Evolutionary conservation across 2,329 filamentous ascomycete genomes (phyloP).

Genomic region (Microsporum audouinii): DNA sequence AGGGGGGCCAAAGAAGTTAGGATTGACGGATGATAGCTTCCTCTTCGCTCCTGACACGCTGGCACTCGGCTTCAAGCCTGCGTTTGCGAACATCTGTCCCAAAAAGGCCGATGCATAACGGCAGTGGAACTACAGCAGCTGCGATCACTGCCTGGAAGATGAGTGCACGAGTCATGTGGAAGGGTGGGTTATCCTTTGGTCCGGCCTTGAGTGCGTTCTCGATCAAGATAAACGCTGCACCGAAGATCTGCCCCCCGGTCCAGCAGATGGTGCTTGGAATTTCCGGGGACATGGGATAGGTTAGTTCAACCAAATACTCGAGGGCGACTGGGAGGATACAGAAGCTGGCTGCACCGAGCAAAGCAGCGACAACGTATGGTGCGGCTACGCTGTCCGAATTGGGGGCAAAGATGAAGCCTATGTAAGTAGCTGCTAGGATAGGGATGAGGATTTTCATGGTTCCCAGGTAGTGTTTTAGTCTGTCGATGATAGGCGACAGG

Average conservation of each 20-base stretch:
- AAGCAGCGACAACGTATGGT: constrained; percentile 60
- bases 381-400: constrained; percentile 40
- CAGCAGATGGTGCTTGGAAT: constrained; percentile 74
- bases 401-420: constrained; percentile 73
- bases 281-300: constrained; percentile 76
- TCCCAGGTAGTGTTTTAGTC: constrained; percentile 65
- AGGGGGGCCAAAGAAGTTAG: not conserved
- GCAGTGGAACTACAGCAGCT: constrained; percentile 52
- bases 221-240: constrained; percentile 72
- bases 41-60: not conserved
- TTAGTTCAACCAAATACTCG: constrained; percentile 78
- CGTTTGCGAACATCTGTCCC: constrained; percentile 40
- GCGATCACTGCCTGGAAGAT: constrained; percentile 69
- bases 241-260: constrained; percentile 74
- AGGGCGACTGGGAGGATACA: constrained; percentile 70
- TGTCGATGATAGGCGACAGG: constrained; percentile 70
- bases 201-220: constrained; percentile 58
- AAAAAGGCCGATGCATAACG: constrained; percentile 59
- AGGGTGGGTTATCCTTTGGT: constrained; percentile 45
- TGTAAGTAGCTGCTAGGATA: constrained; percentile 59
- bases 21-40: not conserved
- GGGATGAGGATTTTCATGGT: constrained; percentile 66
- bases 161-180: constrained; percentile 62
- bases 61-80: constrained; percentile 31
- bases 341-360: constrained; percentile 73